A percentile compares a stretch with the other conserved stretches of the same genome.
Evolutionary conservation across 208 protist species (phyloP).

Genomic region (Blastocrithidia nonstop): DNA sequence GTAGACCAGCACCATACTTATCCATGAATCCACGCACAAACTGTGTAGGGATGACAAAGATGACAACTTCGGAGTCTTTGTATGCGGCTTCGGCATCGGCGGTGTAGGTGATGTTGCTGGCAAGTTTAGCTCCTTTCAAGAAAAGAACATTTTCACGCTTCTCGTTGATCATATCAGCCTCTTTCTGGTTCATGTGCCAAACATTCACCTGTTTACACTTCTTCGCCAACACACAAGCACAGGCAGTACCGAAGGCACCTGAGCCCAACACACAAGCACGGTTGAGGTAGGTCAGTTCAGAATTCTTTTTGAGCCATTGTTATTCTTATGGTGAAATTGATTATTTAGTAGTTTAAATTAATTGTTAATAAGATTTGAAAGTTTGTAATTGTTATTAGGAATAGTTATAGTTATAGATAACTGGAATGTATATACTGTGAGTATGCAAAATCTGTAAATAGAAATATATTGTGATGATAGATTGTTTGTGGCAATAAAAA

Average conservation of each 20-base stretch:
- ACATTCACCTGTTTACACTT: conserved; percentile 50
- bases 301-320: neutral
- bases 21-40: conserved; percentile 69
- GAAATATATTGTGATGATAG: too few species aligned
- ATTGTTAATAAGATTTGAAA: too few species aligned
- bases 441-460: too few species aligned
- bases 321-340: too few species aligned
- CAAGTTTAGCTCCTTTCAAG: conserved; percentile 46
- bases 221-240: conserved; percentile 45
- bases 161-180: conserved; percentile 45
- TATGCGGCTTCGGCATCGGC: conserved; percentile 26
- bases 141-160: conserved; percentile 62
- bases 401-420: too few species aligned
- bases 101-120: conserved; percentile 48
- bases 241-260: conserved; percentile 72
- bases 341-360: too few species aligned
- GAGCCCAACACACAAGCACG: conserved; percentile 62
- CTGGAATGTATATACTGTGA: too few species aligned
- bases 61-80: conserved; percentile 45
- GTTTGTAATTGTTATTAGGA: too few species aligned
- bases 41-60: conserved; percentile 77
- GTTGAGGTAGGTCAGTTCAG: conserved; percentile 27
- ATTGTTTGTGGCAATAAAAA: too few species aligned
- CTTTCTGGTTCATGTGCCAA: conserved; percentile 56
- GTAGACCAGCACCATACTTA: conserved; percentile 18